These are phyloP conservation scores for Penicillium simplicissimum DNA, from an alignment of 495 filamentous ascomycete genomes.

Conservation along the genomic window DNA sequence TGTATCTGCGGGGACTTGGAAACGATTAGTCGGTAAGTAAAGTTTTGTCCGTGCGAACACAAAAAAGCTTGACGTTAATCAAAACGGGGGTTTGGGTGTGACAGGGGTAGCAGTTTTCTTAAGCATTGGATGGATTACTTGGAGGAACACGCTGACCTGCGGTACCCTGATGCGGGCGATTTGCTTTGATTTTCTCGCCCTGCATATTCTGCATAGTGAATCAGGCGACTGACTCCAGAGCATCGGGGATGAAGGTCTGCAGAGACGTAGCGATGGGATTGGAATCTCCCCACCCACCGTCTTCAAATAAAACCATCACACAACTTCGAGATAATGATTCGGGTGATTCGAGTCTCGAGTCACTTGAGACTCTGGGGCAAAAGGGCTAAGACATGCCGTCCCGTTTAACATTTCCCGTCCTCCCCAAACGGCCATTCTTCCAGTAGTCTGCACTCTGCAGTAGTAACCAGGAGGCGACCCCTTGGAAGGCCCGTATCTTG, in stretches of 20 bases:
- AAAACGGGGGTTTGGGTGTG: conserved; percentile 1
- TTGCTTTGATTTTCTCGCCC: conserved; percentile 32
- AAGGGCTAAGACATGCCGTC: not conserved
- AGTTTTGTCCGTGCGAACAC: conserved; percentile 35
- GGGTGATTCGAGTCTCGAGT: not conserved
- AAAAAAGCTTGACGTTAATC: conserved; percentile 7
- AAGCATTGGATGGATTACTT: conserved; percentile 87
- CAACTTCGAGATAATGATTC: not conserved
- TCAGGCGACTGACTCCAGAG: too few relatives aligned
- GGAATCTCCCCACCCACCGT: not conserved
- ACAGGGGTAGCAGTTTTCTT: conserved; percentile 76
- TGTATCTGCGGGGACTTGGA: conserved; percentile 92
- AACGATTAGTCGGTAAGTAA: conserved; percentile 80
- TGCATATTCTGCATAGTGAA: too few relatives aligned
- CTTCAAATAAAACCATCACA: not conserved
- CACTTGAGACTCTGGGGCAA: not conserved
- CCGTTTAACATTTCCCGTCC: not conserved
- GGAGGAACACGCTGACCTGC: conserved; percentile 79
- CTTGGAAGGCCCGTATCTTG: not conserved
- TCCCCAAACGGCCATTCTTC: not conserved
- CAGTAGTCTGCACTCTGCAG: not conserved
- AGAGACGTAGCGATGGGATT: too few relatives aligned
- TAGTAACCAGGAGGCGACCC: not conserved
- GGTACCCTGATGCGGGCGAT: conserved; percentile 74
- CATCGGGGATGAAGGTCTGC: too few relatives aligned